Evolutionary conservation across 176 grass and related monocot genomes (phyloP), one percentile per base, ranked within the genome.

Genomic region (Poa pratensis): DNA sequence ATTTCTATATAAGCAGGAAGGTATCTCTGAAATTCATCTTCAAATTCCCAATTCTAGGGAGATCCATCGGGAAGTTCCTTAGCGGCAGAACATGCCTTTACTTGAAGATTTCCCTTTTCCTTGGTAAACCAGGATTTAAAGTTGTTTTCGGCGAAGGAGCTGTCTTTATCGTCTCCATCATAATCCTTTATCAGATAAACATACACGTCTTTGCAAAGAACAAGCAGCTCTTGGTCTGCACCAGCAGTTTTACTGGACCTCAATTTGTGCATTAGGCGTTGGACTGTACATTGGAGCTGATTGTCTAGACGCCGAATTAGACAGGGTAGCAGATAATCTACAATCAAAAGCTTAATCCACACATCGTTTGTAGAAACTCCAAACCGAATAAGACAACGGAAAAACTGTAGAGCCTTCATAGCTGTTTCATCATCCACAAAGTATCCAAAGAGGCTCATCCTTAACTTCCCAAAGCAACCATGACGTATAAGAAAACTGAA

Each of bases 371-470:
- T 80, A 15, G 84, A 28, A 61, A 89, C 84, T 81, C 78, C 60
- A 64, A 91, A 84, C 63, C 85, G 81, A 82, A 91, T 68, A 20
- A 92, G 73, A 55, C 81, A 57, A 73, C 67, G 72, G 35, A 84
- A 94, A 75, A 94, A 94, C 17, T 73, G 81, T 51, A 91, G 37
- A 70, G 39, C 34, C 82, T 85, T 85, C 27, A 20, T 85, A 51
- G 91, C 73, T 73, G 89, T 73, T 72, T 94, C 84, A 32, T 73
- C 87, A 76, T 94, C 92, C 23, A 88, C 87, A 81, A 87, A 91
- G 70, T 66, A 82, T 15, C 72, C 83, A 59, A 94, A 80, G 45
- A 86, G 81, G 34, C 73, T 74, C 77, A 91, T 81, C 63, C 58
- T 69, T 81, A 94, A 82, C 64, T 40, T 87, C 24, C 78, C 76